Conservation (phyloP, 768 basidiomycete species). For the Trametes elegans region DNA sequence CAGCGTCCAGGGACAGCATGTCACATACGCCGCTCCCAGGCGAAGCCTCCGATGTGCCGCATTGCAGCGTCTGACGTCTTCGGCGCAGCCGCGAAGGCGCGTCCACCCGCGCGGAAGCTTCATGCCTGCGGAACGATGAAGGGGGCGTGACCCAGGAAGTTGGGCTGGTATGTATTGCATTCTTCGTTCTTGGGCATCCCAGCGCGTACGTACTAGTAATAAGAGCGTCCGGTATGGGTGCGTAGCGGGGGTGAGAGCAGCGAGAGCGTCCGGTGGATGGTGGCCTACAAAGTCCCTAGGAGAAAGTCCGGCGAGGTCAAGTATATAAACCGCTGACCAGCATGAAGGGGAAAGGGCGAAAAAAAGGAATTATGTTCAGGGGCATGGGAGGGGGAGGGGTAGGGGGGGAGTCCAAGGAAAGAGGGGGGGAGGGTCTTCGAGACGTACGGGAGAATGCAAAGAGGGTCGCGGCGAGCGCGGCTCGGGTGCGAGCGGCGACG, state of each 20-base stretch:
- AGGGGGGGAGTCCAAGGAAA: not conserved
- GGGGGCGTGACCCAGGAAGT: not conserved
- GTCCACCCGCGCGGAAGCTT: not conserved
- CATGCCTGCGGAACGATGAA: not conserved
- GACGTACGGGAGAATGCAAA: too few species aligned
- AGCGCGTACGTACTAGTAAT: slow-evolving; percentile 2
- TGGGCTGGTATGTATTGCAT: not conserved
- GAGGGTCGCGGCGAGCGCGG: too few species aligned
- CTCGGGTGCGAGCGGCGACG: too few species aligned
- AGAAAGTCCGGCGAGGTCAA: slow-evolving; percentile 8
- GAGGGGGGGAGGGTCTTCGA: too few species aligned
- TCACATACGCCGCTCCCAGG: too few species aligned
- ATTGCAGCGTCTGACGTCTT: not conserved
- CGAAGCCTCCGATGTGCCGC: not conserved
- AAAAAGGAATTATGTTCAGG: not conserved
- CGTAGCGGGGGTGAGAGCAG: slow-evolving; percentile 2
- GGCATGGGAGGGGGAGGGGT: not conserved
- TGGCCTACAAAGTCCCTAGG: slow-evolving; percentile 13
- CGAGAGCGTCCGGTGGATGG: slow-evolving; percentile 2
- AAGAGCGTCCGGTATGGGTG: slow-evolving; percentile 10
- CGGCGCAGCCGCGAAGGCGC: not conserved
- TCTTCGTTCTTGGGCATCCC: slow-evolving; percentile 3
- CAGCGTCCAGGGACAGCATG: not conserved
- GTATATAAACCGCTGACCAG: slow-evolving; percentile 5
- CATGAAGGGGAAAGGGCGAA: not conserved